Conservation (phyloP, 2,329 filamentous ascomycete species). For the Alternaria solani region DNA sequence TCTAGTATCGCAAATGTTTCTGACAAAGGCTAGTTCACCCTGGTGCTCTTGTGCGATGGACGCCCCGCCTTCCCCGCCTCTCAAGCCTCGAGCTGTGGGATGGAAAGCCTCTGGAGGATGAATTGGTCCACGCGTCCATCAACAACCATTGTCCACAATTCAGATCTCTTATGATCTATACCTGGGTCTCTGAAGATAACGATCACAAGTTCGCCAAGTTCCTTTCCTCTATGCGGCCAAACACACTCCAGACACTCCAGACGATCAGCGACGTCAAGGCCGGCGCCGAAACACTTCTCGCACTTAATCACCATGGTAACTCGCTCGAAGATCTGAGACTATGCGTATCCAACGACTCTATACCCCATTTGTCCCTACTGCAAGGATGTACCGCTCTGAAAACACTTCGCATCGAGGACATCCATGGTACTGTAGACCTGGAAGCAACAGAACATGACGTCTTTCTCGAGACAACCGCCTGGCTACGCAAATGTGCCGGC, state of each 20-base stretch:
- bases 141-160: constrained; percentile 68
- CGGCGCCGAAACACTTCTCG: constrained; percentile 62
- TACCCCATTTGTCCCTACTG: constrained; percentile 60
- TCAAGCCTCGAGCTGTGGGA: constrained; percentile 68
- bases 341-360: constrained; percentile 58
- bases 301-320: constrained; percentile 61
- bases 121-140: constrained; percentile 63
- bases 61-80: constrained; percentile 65
- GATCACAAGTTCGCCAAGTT: constrained; percentile 68
- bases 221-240: constrained; percentile 62
- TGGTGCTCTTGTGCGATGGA: constrained; percentile 65
- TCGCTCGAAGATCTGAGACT: constrained; percentile 65
- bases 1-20: not conserved
- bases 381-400: constrained; percentile 60
- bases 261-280: constrained; percentile 65
- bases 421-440: constrained; percentile 54
- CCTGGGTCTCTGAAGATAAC: constrained; percentile 58
- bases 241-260: constrained; percentile 67
- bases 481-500: constrained; percentile 63
- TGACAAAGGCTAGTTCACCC: constrained; percentile 55
- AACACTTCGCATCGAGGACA: constrained; percentile 59
- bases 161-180: constrained; percentile 66
- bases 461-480: constrained; percentile 61
- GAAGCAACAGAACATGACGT: constrained; percentile 62
- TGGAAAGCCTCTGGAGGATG: constrained; percentile 65